Evolutionary conservation across 2,329 filamentous ascomycete species (phyloP), one percentile per base, ranked within the genome.

Genomic region (Fusarium oligoseptatum): DNA sequence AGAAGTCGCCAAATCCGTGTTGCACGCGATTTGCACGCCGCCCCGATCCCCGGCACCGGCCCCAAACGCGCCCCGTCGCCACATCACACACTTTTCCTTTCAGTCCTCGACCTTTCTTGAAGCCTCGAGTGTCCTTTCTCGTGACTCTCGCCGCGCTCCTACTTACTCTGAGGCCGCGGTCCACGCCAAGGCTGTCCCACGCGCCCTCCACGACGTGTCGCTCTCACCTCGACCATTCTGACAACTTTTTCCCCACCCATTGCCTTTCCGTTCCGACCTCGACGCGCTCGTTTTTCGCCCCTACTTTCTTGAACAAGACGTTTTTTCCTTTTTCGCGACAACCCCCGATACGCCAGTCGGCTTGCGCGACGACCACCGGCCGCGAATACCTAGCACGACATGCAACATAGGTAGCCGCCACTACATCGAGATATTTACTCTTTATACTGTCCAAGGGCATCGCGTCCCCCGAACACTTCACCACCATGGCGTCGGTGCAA

Each of bases 401-500:
- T 86, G 84, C 83, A 77, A 80, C 67, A 75, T 78, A 76, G 70
- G 79, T 84, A 82, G 75, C 72, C 67, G 67, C 60, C 62, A 68
- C 58, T 72, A 61, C 41, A 76, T 72, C 71, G 66, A 76, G 76
- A 68, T 73, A 72, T 71, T 77, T 48, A 72, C 77, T 75, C 70
- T 74, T 75, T 80, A 77, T 63, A 72, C 64, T 69, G 57, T 67
- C 66, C 65, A 79, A 63, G 64, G 60, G 68, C 64, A 65, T 68
- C 61, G 72, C 74, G 79, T 72, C 70, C 73, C 71, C 55, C 50
- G 52, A 20, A 45, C 15, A 65, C 67, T 74, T 77, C 78, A 78
- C 81, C 84, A 88, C 70, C 80, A 97, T 97, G 94, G 92, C 94
- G 83, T 95, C 94, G 73, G 91, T 95, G 80, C 94, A 97, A 85